Base-by-base conservation (phyloP, 140 eudicot species). In the Stevia rebaudiana region DNA sequence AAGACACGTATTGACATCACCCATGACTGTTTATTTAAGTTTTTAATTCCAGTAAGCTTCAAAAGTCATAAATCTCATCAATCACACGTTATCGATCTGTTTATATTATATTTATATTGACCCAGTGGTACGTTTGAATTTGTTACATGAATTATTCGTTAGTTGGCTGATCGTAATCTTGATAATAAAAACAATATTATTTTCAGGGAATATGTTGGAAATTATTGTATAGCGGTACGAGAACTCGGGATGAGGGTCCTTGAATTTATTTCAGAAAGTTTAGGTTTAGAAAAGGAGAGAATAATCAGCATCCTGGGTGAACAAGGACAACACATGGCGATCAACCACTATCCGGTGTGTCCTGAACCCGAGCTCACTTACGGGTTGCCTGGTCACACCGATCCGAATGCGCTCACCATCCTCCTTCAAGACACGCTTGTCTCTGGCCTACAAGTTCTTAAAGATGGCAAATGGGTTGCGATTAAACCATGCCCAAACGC, bases 301-400 rank as follows among this genome's bases (percentile, higher is more conserved):
- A 61, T 90, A 30, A 82, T 47, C 8, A 60, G 49, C 0, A 72
- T 71, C 8, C 19, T 90, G 44, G 94, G 94, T 0, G 90, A 87
- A n/a, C 95, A 82, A 74, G 98, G 91, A 6, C 98, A 87, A 43
- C 98, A 90, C 13, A 90, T 90, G 98, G 98, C 98, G 5, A 68
- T 90, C 31, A 90, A 90, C 68, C 87, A 73, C 36, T 90, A 90
- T 46, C 98, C 98, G 0, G 73, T 79, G 11, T 90, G 98, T 40
- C 98, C 98, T 0, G 76, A 90, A 36, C 98, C 98, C 9, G 98
- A 90, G 65, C 68, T 90, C 33, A 90, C 98, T 0, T 90, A 73
- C 16, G 98, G 98, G 30, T 77, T 90, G 72, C 98, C 98, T 0
- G 94, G 80, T 8, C 98, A 90, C 17, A 87, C 98, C 0, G 98